Base-by-base conservation (phyloP, 2,329 filamentous ascomycete genomes). In the Hypoxylon sp. region DNA sequence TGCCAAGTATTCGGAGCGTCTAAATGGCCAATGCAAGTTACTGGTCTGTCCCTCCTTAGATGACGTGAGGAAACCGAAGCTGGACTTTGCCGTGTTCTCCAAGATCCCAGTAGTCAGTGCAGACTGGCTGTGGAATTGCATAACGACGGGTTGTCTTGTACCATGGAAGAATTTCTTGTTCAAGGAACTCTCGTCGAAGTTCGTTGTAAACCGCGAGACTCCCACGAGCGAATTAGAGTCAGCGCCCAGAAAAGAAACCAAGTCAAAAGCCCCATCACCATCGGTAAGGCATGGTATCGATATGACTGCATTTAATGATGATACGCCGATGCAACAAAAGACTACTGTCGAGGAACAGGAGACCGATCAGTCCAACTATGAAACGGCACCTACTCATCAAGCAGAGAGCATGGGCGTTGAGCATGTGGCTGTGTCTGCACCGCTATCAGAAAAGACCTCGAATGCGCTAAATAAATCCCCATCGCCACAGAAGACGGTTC, bases 91-190 rank as follows among this genome's bases (percentile, higher is more conserved):
- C 0, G 78, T 89, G 7, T 86, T 90, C 73, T 93, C 92, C 84
- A 86, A 86, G 3, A 91, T 98, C 10, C 93, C 94, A 1, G 89
- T 95, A n/a, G 92, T 98, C 10, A 87, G 87, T 6, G 87, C 89
- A 17, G 87, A 91, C 21, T 99, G 96, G 96, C 83, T 99, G 2
- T 96, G 92, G 90, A 86, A 90, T 56, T 96, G 92, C 71, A 89
- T 98, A 55, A 83, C 85, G 74, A 87, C 82, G 0, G 87, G 87
- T 4, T 81, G 73, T 67, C 79, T 81, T 2, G 78, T 82, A 2
- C 83, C 86, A 0, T 77, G 84, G 46, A 80, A 83, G 41, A 72
- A 78, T 5, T 87, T 80, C 56, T 74, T 87, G 61, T 87, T 85
- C 60, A 78, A 83, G 0, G 82, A 85, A 65, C 74, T 87, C 28